Percentiles rank a stretch among this genome's conserved stretches.
Evolutionary conservation across 371 early-diverging fungal species (phyloP).

Genomic region (Rhizopus delemar): DNA sequence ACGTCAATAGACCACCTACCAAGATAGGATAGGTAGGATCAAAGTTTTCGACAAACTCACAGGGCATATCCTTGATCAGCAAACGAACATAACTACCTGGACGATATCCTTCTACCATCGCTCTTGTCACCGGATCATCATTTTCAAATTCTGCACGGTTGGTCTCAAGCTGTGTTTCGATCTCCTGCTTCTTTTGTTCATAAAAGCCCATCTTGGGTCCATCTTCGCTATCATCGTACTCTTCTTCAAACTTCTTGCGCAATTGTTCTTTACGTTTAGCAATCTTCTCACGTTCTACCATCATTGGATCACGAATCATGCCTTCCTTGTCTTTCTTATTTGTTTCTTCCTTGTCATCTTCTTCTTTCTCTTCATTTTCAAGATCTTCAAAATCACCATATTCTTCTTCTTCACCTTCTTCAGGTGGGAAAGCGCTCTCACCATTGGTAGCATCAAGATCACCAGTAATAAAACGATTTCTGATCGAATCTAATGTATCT

Average conservation of each 20-base stretch:
- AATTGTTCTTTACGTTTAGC: constrained; percentile 87
- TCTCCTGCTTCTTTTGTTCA: constrained; percentile 85
- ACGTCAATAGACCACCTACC: constrained; percentile 85
- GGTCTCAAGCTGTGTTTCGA: constrained; percentile 76
- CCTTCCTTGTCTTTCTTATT: constrained; percentile 27
- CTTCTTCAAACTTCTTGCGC: constrained; percentile 88
- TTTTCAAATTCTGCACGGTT: constrained; percentile 88
- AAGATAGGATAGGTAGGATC: constrained; percentile 86
- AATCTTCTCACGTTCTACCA: constrained; percentile 63
- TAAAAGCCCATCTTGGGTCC: constrained; percentile 75
- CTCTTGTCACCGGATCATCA: constrained; percentile 74
- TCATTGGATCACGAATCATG: constrained; percentile 40
- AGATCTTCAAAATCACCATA: constrained; percentile 93
- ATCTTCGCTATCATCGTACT: constrained; percentile 81
- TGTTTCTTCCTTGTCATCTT: constrained; percentile 35
- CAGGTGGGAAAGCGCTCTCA: constrained; percentile 41
- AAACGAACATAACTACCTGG: constrained; percentile 95
- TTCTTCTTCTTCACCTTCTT: constrained; percentile 61
- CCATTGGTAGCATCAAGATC: constrained; percentile 46
- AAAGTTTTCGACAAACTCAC: constrained; percentile 91
- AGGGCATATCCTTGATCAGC: constrained; percentile 85
- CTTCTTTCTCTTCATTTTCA: constrained; percentile 60
- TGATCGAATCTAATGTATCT: constrained; percentile 70
- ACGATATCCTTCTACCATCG: constrained; percentile 81
- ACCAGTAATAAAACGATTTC: constrained; percentile 85